Base-by-base conservation (phyloP, 495 filamentous ascomycete species). In the Aspergillus indologenus region DNA sequence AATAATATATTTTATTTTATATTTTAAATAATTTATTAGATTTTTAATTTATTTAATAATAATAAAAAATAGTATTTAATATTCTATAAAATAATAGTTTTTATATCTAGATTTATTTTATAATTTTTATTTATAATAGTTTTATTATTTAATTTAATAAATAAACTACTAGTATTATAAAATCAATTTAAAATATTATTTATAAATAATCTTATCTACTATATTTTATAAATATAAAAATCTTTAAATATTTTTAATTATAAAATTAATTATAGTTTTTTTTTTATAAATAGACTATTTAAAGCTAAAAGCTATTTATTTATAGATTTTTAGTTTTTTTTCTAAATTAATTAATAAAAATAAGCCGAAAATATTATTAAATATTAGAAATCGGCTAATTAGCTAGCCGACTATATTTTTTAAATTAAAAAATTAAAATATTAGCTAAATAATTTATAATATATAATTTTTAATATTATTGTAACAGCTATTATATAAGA, bases 391-490 rank as follows among this genome's bases (percentile, higher is more conserved):
- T 29, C 9, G 9, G 26, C 26, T 29, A 29, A 3, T 29, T 29
- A 29, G 24, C 29, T 45, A 26, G 22, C 22, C 11, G 5, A 43
- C 24, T 40, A 45, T 15, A 44, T 56, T 7, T 22, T 55, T 24
- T 14, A 24, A 7, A 18, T 31, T 29, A 21, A 57, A 15, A 56
- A 45, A 42, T 45, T 55, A 55, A 24, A 23, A 45, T 40, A 23
- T 21, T 17, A 43, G 26, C 23, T 17, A n/a, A 12, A n/a, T 56
- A 8, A 21, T 19, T 4, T 19, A 47, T 47, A 20, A 47, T 18
- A 47, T 47, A 19, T 11, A 20, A 3, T 47, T 26, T 9, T 19
- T 56, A 56, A n/a, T 56, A 45, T 29, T 31, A 26, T 46, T 56
- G 24, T 46, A 26, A 29, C 9, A 29, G 9, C 26, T 29, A 29